A percentile compares a stretch with the other conserved stretches of the same genome.
phyloP scores from a whole-genome alignment of 2,329 filamentous ascomycete species.

The Sclerotinia glacialis region DNA sequence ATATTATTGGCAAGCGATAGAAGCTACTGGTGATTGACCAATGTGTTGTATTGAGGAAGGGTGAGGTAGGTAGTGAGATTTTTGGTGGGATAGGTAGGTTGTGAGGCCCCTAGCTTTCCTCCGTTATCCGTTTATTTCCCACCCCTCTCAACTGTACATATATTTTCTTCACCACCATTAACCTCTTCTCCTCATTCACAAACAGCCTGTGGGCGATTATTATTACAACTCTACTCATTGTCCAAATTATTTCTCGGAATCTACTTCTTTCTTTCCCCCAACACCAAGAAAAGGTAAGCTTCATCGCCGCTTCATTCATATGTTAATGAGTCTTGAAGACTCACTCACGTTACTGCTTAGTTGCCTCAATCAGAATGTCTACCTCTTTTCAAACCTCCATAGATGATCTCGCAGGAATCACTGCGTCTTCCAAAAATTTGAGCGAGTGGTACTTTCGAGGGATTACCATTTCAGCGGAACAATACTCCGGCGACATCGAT shows the following conservation, averaged over 20 bases:
- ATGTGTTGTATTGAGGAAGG: not conserved
- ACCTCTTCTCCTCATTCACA: not conserved
- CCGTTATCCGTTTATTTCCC: not conserved
- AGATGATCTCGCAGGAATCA: not conserved
- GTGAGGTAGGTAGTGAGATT: not conserved
- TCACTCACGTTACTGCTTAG: not conserved
- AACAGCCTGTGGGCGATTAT: not conserved
- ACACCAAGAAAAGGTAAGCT: not conserved
- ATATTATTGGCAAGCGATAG: slow-evolving; percentile 6
- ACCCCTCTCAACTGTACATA: not conserved
- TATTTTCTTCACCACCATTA: not conserved
- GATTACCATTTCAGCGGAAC: not conserved
- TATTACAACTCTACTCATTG: not conserved
- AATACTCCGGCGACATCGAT: not conserved
- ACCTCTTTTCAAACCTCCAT: not conserved
- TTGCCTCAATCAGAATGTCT: not conserved
- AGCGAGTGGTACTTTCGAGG: slow-evolving; percentile 11
- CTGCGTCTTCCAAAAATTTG: not conserved
- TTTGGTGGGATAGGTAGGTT: not conserved
- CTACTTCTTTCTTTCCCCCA: not conserved
- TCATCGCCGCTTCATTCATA: slow-evolving; percentile 1
- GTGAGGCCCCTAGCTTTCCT: not conserved
- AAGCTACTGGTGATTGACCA: not conserved
- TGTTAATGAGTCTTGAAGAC: not conserved
- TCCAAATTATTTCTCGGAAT: not conserved